Base-by-base conservation (phyloP, 805 yeast genomes). In the Myxozyma mucilagina region DNA sequence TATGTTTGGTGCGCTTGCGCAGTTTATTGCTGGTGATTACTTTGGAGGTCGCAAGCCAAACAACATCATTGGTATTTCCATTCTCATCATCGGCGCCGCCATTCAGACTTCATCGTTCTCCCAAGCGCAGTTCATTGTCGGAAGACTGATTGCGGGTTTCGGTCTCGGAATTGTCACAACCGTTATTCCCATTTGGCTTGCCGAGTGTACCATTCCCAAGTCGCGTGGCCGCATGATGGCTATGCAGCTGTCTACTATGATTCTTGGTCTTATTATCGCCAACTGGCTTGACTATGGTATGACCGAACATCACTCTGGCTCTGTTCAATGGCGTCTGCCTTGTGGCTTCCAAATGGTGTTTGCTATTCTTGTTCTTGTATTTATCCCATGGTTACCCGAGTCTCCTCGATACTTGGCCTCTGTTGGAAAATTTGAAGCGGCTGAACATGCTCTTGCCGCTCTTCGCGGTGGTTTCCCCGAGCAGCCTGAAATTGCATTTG, bases 121-220 rank as follows among this genome's bases (percentile, higher is more conserved):
- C 72, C 74, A 84, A 60, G 91, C 89, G 45, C 67, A 89, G 72
- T 85, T 89, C 59, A 84, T 89, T 56, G 74, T 87, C 65, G 93
- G 64, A 71, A 64, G 49, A 11, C 44, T 64, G n/a, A 24, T 66
- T 18, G 57, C 63, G 3, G 88, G 87, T 69, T 67, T 84, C 36
- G 87, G 87, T 9, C 82, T 84, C 55, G 87, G 87, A 1, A 77
- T 82, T 61, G 74, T 83, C 55, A 80, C 85, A 48, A 82, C 87
- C 4, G 82, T 83, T 24, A 83, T 84, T 31, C 65, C 65, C 20
- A 44, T 53, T 24, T 88, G 87, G 72, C 85, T 86, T 78, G 87
- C 92, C 36, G 90, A 88, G 73, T 86, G 89, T 42, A 83, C 90
- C 29, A 92, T 93, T 24, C 84, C 82, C 68, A 85, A 87, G 80